Conservation (phyloP, 2,329 filamentous ascomycete species). For the Colletotrichum graminicola region DNA sequence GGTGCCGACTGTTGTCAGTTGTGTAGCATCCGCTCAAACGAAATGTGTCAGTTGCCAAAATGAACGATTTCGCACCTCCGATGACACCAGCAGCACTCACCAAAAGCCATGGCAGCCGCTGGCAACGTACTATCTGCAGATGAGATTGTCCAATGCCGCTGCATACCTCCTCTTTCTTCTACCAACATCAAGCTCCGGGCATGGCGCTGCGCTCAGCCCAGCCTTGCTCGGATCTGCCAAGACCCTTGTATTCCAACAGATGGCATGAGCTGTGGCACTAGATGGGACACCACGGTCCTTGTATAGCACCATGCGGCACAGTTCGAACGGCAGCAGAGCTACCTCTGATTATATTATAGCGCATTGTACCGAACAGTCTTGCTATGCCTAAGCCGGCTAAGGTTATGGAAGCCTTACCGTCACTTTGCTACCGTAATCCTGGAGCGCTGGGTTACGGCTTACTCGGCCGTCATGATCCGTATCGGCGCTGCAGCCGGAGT, state of each 20-base stretch:
- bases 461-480: neutral
- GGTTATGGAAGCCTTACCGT: neutral
- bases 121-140: neutral
- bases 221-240: constrained; percentile 20
- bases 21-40: neutral
- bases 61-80: neutral
- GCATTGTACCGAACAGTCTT: neutral
- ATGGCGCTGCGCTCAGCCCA: constrained; percentile 21
- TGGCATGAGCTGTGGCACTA: constrained; percentile 19
- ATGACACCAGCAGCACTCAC: neutral
- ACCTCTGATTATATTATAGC: neutral
- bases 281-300: neutral
- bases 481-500: neutral
- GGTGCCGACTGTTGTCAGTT: constrained; percentile 9
- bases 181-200: constrained; percentile 27
- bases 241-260: constrained; percentile 22
- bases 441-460: neutral
- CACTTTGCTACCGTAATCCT: neutral
- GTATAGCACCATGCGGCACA: neutral
- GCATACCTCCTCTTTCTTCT: constrained; percentile 22
- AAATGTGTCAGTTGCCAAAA: neutral
- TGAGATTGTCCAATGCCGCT: constrained; percentile 20
- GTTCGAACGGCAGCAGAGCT: neutral
- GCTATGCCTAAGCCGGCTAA: neutral
- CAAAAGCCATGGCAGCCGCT: neutral